Conservation (phyloP, 495 filamentous ascomycete genomes). For the Xylaria venustula region DNA sequence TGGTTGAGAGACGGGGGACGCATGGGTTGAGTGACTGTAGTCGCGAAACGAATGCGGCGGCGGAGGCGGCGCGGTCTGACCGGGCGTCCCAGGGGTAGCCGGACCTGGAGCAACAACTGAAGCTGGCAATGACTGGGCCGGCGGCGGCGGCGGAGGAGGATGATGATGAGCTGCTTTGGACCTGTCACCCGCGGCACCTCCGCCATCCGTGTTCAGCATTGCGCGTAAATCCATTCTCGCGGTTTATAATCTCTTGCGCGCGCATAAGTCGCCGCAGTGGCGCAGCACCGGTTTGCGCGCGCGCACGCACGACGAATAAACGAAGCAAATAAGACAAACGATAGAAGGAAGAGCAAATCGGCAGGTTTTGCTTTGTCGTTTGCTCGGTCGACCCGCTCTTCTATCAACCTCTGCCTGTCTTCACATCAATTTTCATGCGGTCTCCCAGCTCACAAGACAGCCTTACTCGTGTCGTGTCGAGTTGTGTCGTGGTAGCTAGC, state of each 20-base stretch:
- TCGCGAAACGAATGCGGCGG: constrained; percentile 47
- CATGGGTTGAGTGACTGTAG: constrained; percentile 42
- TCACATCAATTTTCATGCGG: background rate
- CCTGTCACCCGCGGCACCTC: constrained; percentile 33
- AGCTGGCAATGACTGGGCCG: constrained; percentile 18
- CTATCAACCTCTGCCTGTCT: background rate
- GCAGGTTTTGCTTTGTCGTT: background rate
- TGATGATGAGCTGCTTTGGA: constrained; percentile 15
- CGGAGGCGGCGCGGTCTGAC: constrained; percentile 36
- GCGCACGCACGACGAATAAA: constrained; percentile 1
- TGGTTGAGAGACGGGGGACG: constrained; percentile 35
- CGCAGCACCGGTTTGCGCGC: background rate
- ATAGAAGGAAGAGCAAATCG: background rate
- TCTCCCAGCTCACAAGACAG: background rate
- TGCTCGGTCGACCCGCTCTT: background rate
- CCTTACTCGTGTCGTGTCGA: background rate
- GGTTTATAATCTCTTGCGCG: background rate
- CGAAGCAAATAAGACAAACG: background rate
- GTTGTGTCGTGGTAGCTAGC: constrained; percentile 1
- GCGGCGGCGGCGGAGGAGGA: constrained; percentile 24
- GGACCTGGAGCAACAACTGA: constrained; percentile 21
- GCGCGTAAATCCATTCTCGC: constrained; percentile 55
- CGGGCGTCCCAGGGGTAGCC: constrained; percentile 47
- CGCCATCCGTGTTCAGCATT: constrained; percentile 52
- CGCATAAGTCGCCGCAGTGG: background rate